These are phyloP conservation scores for Neostapfia colusana DNA, from an alignment of 176 grass and related monocot genomes.

Conservation along the genomic window DNA sequence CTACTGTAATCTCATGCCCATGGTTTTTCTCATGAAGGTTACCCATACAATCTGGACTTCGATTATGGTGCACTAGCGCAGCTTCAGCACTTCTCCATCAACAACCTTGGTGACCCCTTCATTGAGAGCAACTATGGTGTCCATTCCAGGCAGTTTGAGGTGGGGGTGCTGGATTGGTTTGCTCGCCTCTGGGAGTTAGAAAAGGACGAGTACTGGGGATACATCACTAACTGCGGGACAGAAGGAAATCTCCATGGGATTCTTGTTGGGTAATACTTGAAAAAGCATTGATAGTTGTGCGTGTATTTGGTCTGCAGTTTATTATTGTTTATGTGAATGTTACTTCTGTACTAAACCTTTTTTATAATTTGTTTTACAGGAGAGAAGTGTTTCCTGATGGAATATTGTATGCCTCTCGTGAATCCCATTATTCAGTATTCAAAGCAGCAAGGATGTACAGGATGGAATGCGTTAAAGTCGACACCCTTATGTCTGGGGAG, in stretches of 20 bases:
- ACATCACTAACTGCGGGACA: constrained; percentile 92
- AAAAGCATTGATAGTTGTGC: background rate
- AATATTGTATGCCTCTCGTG: constrained; percentile 67
- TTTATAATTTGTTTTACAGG: constrained; percentile 48
- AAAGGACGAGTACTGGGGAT: constrained; percentile 83
- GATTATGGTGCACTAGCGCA: constrained; percentile 72
- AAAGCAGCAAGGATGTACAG: constrained; percentile 93
- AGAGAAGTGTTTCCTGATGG: constrained; percentile 78
- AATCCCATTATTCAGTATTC: constrained; percentile 90
- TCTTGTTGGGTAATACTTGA: constrained; percentile 73
- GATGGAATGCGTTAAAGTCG: constrained; percentile 82
- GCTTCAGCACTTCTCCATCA: constrained; percentile 77
- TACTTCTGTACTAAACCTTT: background rate
- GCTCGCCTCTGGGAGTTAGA: constrained; percentile 80
- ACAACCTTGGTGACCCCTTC: constrained; percentile 88
- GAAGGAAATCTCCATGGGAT: constrained; percentile 91
- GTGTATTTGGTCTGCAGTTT: background rate
- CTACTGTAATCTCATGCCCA: background rate
- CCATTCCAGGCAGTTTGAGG: constrained; percentile 88
- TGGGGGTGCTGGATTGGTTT: constrained; percentile 86
- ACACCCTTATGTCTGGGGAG: constrained; percentile 74
- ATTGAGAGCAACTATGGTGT: constrained; percentile 92
- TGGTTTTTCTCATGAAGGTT: constrained; percentile 49
- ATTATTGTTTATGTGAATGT: constrained; percentile 3
- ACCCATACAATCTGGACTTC: constrained; percentile 88